Conservation (phyloP, 2,329 filamentous ascomycete genomes). For the Xylariaceae sp. region DNA sequence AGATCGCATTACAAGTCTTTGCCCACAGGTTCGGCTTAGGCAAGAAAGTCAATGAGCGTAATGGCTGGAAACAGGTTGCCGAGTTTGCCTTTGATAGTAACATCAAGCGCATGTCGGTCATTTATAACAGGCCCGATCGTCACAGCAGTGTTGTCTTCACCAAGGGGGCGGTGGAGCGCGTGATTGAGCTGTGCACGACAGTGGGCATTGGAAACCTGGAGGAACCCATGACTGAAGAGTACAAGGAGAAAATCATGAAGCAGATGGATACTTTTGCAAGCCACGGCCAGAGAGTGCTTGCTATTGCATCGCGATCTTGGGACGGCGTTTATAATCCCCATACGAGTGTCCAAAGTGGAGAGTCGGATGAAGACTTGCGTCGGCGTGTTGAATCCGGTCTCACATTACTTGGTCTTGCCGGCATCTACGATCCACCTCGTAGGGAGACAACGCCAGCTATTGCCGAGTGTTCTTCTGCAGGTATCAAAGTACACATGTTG, state of each 20-base stretch:
- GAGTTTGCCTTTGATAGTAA: conserved; percentile 76
- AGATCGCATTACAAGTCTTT: conserved; percentile 72
- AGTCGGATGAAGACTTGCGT: conserved; percentile 46
- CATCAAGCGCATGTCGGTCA: conserved; percentile 75
- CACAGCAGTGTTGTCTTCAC: conserved; percentile 52
- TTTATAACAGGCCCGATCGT: conserved; percentile 51
- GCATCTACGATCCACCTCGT: conserved; percentile 81
- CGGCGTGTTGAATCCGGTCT: conserved; percentile 61
- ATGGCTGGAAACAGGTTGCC: conserved; percentile 58
- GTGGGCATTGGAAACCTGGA: conserved; percentile 40
- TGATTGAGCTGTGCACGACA: conserved; percentile 52
- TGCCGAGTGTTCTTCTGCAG: conserved; percentile 62
- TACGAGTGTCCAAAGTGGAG: conserved; percentile 20
- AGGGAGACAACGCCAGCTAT: conserved; percentile 72
- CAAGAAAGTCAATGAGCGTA: conserved; percentile 46
- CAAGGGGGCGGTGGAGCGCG: conserved; percentile 58
- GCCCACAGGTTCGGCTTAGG: conserved; percentile 60
- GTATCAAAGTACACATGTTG: conserved; percentile 77
- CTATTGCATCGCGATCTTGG: conserved; percentile 60
- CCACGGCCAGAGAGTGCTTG: conserved; percentile 67
- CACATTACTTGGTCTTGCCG: conserved; percentile 72
- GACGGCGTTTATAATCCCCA: conserved; percentile 43
- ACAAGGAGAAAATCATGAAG: conserved; percentile 45
- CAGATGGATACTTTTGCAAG: conserved; percentile 57
- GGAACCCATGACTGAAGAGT: conserved; percentile 45